phyloP scores from a whole-genome alignment of 225 moss, liverwort and hornwort species.

The Rhytidiadelphus loreus region DNA sequence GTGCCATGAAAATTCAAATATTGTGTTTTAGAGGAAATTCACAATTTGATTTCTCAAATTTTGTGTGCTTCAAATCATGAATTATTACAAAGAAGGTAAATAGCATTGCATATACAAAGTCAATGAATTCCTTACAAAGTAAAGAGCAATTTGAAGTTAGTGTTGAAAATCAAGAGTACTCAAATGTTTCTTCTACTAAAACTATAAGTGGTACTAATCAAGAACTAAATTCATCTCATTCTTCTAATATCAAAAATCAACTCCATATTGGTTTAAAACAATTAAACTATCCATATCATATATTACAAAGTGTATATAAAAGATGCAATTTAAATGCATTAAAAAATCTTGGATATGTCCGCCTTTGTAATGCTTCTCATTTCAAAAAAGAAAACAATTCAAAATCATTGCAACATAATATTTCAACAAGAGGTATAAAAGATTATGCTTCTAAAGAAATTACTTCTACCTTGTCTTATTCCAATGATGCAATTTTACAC shows the following conservation, averaged over 20 bases:
- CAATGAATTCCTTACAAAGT: not conserved
- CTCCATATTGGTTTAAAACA: not conserved
- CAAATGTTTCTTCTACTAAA: not conserved
- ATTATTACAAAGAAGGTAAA: not conserved
- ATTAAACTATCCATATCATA: not conserved
- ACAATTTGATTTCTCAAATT: not conserved
- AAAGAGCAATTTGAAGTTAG: not conserved
- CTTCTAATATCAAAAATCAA: not conserved
- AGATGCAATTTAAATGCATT: constrained; percentile 3
- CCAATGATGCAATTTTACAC: not conserved
- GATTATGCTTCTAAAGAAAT: not conserved
- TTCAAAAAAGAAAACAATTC: not conserved
- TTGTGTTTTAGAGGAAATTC: not conserved
- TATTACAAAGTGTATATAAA: constrained; percentile 18
- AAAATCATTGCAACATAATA: not conserved
- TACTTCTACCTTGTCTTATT: not conserved
- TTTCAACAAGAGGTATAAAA: not conserved
- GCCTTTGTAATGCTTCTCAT: not conserved
- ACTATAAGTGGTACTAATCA: not conserved
- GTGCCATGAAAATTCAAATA: not conserved
- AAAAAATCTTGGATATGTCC: not conserved
- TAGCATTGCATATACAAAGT: not conserved
- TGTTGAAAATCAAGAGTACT: not conserved
- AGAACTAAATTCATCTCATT: not conserved
- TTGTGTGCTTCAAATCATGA: not conserved